These are phyloP conservation scores for Huntiella bhutanensis DNA, from an alignment of 2,329 filamentous ascomycete species.

Conservation along the genomic window DNA sequence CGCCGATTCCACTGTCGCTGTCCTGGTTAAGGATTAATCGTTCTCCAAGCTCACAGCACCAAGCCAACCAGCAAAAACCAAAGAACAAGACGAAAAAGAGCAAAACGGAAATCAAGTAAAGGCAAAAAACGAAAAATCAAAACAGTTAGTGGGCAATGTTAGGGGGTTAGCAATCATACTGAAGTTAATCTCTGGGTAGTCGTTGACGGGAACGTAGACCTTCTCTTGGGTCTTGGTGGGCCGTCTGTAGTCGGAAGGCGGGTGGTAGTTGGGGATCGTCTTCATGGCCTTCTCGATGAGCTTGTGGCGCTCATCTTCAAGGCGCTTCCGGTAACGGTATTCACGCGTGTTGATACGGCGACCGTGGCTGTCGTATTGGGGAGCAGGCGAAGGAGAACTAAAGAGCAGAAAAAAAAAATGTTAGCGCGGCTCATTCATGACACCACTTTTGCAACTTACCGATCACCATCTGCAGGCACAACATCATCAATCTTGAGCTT, in stretches of 20 bases:
- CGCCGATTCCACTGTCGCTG: too few relatives aligned
- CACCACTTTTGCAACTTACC: conserved; percentile 36
- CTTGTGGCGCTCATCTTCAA: conserved; percentile 98
- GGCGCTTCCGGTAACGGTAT: conserved; percentile 91
- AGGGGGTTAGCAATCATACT: conserved; percentile 99
- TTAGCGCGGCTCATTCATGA: neutral
- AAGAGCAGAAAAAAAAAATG: neutral
- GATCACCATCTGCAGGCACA: conserved; percentile 85
- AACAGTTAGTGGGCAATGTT: conserved; percentile 37
- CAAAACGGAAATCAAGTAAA: neutral
- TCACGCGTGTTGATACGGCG: conserved; percentile 98
- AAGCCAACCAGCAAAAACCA: conserved; percentile 12
- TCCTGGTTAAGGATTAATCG: neutral
- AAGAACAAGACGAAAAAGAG: conserved; percentile 16
- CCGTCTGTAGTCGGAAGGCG: conserved; percentile 92
- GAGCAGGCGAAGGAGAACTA: conserved; percentile 86
- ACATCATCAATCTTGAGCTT: conserved; percentile 99
- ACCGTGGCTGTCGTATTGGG: conserved; percentile 98
- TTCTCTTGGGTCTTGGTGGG: conserved; percentile 99
- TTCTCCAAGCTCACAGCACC: neutral
- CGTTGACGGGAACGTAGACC: conserved; percentile 99
- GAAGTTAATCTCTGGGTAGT: conserved; percentile 99
- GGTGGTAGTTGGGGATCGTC: conserved; percentile 97
- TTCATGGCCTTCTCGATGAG: conserved; percentile 99
- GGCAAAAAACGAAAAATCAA: conserved; percentile 12